A percentile compares a stretch with the other conserved stretches of the same genome.
phyloP scores from a whole-genome alignment of 345 rosid genomes.

The Sonneratia alba region DNA sequence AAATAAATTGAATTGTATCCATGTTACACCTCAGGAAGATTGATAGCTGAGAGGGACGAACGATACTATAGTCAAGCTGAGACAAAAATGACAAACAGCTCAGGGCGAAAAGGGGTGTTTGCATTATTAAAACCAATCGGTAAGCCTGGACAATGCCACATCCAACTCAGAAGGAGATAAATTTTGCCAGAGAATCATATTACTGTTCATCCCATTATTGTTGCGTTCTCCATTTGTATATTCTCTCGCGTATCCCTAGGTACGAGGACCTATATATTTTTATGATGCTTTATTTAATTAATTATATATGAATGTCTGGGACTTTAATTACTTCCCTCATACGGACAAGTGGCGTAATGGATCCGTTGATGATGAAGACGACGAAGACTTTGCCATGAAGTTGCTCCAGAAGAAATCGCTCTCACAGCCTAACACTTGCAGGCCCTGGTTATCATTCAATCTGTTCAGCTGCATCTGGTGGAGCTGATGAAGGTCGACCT shows the following conservation, averaged over 20 bases:
- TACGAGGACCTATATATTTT: background rate
- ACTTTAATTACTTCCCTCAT: conserved; percentile 15
- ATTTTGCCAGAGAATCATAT: background rate
- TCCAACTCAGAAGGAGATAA: too few relatives aligned
- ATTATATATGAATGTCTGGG: background rate
- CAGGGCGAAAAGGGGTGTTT: too few relatives aligned
- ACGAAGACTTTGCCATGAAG: conserved; percentile 39
- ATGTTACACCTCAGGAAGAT: too few relatives aligned
- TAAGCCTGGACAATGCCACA: too few relatives aligned
- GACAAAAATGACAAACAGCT: too few relatives aligned
- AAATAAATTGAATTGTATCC: too few relatives aligned
- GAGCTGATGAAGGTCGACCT: conserved; percentile 18
- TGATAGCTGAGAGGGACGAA: background rate
- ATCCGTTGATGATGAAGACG: conserved; percentile 55
- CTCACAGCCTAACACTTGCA: conserved; percentile 21
- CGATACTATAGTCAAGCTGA: background rate
- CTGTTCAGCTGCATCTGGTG: conserved; percentile 24
- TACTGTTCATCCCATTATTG: background rate
- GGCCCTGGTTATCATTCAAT: conserved; percentile 6
- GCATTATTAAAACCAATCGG: too few relatives aligned
- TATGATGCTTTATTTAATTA: background rate
- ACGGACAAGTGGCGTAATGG: conserved; percentile 70
- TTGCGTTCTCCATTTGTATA: background rate
- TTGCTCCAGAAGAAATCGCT: conserved; percentile 52
- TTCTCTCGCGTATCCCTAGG: background rate